These are phyloP conservation scores for Melaleuca quinquenervia DNA, from an alignment of 345 rosid genomes.

Conservation along the genomic window DNA sequence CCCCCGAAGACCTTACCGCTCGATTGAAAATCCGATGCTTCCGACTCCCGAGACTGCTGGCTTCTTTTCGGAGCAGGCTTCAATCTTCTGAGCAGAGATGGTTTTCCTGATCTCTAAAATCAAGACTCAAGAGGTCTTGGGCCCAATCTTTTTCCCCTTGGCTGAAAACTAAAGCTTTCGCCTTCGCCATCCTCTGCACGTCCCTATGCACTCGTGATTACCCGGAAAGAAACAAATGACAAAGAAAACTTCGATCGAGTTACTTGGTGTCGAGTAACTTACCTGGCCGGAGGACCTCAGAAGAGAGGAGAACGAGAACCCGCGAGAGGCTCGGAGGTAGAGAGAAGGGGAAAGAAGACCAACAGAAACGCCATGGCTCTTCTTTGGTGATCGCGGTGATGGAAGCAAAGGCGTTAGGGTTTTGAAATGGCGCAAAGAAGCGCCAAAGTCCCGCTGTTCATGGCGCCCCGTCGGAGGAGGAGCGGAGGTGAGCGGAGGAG, in stretches of 20 bases:
- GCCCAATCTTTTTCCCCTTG: no score
- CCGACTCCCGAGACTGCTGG: background rate
- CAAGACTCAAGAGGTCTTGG: background rate
- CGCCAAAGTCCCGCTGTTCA: background rate
- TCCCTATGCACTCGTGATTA: background rate
- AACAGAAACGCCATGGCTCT: background rate
- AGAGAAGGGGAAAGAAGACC: background rate
- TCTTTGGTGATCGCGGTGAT: background rate
- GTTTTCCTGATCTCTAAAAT: background rate
- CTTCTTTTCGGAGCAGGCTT: background rate
- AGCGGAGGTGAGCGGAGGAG: no score
- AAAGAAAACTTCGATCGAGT: background rate
- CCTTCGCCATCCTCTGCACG: background rate
- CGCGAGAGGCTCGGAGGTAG: background rate
- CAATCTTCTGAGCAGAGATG: background rate
- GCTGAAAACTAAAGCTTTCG: background rate
- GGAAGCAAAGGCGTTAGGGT: background rate
- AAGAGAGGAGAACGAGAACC: background rate
- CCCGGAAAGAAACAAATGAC: background rate
- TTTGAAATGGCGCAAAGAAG: background rate
- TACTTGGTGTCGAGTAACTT: background rate
- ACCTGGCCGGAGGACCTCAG: background rate
- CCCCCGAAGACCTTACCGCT: background rate
- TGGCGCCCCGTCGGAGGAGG: no score
- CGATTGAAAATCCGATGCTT: background rate